phyloP scores from a whole-genome alignment of 2,329 filamentous ascomycete species.

The Plectosphaerella plurivora region DNA sequence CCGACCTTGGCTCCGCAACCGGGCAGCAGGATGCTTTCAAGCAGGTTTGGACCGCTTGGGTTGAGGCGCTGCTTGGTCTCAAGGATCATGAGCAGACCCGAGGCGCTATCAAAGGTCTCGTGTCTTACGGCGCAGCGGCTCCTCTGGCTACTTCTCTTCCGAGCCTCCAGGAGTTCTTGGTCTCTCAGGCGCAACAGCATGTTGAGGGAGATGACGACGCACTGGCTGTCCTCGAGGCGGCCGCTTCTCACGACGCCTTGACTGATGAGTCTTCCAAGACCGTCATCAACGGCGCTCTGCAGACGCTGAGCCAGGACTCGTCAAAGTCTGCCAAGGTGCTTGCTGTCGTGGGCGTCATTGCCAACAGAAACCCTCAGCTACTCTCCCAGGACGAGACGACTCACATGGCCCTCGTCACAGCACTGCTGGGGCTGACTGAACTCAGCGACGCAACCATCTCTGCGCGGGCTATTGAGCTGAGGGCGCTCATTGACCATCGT shows the following conservation, averaged over 20 bases:
- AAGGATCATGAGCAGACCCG: conserved; percentile 22
- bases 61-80: conserved; percentile 32
- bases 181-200: background rate
- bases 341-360: conserved; percentile 42
- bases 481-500: conserved; percentile 39
- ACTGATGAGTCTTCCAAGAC: conserved; percentile 24
- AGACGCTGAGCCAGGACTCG: conserved; percentile 23
- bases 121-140: conserved; percentile 38
- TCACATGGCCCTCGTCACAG: conserved; percentile 46
- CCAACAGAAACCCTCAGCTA: conserved; percentile 37
- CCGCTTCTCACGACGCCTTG: conserved; percentile 37
- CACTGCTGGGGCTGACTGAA: conserved; percentile 51
- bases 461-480: conserved; percentile 36
- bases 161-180: conserved; percentile 38
- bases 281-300: conserved; percentile 29
- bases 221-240: conserved; percentile 45
- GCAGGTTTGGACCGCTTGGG: conserved; percentile 39
- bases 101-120: conserved; percentile 35
- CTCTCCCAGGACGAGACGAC: conserved; percentile 38
- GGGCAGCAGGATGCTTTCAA: conserved; percentile 31
- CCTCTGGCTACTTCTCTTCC: conserved; percentile 30
- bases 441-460: conserved; percentile 32
- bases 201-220: conserved; percentile 16
- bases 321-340: conserved; percentile 26
- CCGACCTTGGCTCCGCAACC: conserved; percentile 43